Conservation (phyloP, 164 flowering plant genomes). For the Annona cherimola region DNA sequence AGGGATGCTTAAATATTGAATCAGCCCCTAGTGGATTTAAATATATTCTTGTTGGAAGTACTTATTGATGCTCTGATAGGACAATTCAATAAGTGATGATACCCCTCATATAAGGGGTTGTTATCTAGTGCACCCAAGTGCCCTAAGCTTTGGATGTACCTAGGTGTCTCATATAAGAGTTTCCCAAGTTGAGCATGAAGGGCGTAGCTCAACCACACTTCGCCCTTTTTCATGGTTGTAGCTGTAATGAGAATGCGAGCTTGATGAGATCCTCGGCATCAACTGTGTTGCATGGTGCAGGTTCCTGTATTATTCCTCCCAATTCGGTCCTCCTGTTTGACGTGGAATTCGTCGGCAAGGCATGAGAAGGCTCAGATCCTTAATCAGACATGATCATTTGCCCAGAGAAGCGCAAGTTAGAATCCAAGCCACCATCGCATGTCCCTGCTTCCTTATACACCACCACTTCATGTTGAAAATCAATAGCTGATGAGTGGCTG, state of each 20-base stretch:
- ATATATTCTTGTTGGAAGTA: no score
- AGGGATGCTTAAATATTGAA: no score
- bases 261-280: not conserved
- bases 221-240: not conserved
- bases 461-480: not conserved
- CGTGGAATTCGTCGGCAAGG: conserved; percentile 83
- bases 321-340: conserved; percentile 79
- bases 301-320: conserved; percentile 86
- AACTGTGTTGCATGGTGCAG: conserved; percentile 28
- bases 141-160: no score
- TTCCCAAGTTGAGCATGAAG: no score
- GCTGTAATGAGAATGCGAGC: not conserved
- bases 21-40: no score
- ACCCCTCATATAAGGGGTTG: no score
- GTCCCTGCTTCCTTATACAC: not conserved
- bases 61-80: no score
- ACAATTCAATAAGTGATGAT: no score
- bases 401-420: not conserved
- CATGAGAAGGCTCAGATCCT: conserved; percentile 22
- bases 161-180: no score
- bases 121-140: no score
- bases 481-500: not conserved
- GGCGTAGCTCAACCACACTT: no score
- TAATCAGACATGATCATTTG: not conserved
- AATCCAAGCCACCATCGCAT: not conserved